Evolutionary conservation across 208 protist species (phyloP), one percentile per base, ranked within the genome.

Genomic region (Vickermania spadyakhi): DNA sequence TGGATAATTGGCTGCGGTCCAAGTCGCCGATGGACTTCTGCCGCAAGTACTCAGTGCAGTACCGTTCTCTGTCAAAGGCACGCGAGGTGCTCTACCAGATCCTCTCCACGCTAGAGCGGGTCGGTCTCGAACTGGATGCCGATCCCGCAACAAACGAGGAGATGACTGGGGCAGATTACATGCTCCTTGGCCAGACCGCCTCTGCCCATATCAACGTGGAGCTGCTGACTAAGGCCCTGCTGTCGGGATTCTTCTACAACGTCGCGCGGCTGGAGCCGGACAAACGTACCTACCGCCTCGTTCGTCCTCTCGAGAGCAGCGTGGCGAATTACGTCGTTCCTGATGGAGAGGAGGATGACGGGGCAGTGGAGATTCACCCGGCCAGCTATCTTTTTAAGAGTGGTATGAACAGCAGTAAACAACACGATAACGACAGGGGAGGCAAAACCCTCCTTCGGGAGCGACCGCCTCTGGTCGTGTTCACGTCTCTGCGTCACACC

Each of bases 201-300:
- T 36, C 18, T 3, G 22, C 50, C 22, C 41, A 69, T 14, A 79
- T 90, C 28, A 60, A 87, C 45, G 70, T 81, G 27, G 81, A 84
- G 65, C 28, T 45, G 4, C 69, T 96, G 36, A 94, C 85, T 5
- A 72, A 76, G 25, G 80, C 86, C 2, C 49, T 96, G 45, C 62
- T 94, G 13, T 75, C 82, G 1, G 90, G 90, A 5, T 96, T 89
- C 65, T 96, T 94, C 59, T 91, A 91, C 72, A 96, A 96, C 60
- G 86, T 94, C 3, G 72, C 90, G 14, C 77, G 75, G 52, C 61
- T 96, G n/a, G 75, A 84, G 63, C 58, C 75, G 45, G 86, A 96
- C 67, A 74, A 79, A 59, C 70, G 74, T 23, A 82, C 74, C 23
- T 96, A 93, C 64, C 22, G 52, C 0, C 62, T 92, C n/a, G 77